These are phyloP conservation scores for Chlorophyllum brunneum DNA, from an alignment of 768 basidiomycete genomes.

Conservation along the genomic window DNA sequence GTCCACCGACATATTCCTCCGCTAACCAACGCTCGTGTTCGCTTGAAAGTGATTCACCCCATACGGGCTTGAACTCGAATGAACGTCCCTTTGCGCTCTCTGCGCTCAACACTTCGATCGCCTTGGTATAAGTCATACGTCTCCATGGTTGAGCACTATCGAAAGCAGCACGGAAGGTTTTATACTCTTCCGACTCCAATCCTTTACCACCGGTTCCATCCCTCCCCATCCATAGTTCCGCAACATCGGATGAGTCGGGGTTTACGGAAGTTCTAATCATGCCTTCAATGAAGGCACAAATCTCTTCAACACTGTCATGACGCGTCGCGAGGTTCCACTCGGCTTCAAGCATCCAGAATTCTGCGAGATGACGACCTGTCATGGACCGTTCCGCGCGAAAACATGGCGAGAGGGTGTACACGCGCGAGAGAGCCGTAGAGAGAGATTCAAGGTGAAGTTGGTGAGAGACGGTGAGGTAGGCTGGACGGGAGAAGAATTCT, in stretches of 20 bases:
- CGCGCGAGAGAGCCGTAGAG: slow-evolving; percentile 70
- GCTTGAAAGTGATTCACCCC: slow-evolving; percentile 74
- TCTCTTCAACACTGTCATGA: slow-evolving; percentile 36
- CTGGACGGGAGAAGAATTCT: slow-evolving; percentile 72
- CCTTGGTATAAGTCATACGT: slow-evolving; percentile 77
- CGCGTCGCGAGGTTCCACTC: slow-evolving; percentile 60
- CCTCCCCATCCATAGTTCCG: slow-evolving; percentile 35
- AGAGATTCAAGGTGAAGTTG: slow-evolving; percentile 95
- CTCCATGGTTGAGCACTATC: slow-evolving; percentile 45
- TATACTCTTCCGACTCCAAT: slow-evolving; percentile 15
- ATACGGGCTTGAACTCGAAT: slow-evolving; percentile 58
- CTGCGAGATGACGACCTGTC: slow-evolving; percentile 89
- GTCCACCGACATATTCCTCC: slow-evolving; percentile 59
- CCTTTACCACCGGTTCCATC: slow-evolving; percentile 23
- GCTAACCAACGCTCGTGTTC: slow-evolving; percentile 95
- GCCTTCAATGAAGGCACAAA: slow-evolving; percentile 38
- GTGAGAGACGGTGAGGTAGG: slow-evolving; percentile 91
- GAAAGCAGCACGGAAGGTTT: slow-evolving; percentile 34
- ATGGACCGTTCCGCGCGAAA: slow-evolving; percentile 91
- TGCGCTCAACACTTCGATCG: slow-evolving; percentile 52
- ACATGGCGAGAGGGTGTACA: slow-evolving; percentile 89
- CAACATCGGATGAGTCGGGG: slow-evolving; percentile 22
- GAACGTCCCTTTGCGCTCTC: slow-evolving; percentile 25
- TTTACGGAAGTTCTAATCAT: slow-evolving; percentile 26
- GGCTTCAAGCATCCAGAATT: slow-evolving; percentile 99